phyloP scores from a whole-genome alignment of 441 rosid genomes.

The Adansonia madagascariensis region DNA sequence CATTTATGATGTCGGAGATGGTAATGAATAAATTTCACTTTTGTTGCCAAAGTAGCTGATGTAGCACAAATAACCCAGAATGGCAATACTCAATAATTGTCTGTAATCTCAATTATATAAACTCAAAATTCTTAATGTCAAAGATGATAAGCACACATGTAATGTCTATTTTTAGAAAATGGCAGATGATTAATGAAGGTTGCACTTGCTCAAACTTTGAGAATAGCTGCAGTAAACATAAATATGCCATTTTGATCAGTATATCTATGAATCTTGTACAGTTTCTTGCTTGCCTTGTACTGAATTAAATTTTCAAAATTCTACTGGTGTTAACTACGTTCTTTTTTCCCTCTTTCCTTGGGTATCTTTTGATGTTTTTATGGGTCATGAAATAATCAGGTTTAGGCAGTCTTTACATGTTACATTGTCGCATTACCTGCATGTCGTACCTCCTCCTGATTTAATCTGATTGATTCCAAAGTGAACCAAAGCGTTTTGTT shows the following conservation, averaged over 20 bases:
- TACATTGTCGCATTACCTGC: neutral
- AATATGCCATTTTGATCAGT: neutral
- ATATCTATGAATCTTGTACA: constrained; percentile 2
- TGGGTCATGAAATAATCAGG: neutral
- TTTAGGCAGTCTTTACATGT: constrained; percentile 11
- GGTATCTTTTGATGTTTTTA: neutral
- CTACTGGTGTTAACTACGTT: neutral
- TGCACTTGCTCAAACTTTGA: neutral
- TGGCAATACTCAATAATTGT: neutral
- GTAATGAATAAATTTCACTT: neutral
- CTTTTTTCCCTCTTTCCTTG: neutral
- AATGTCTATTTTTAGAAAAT: neutral
- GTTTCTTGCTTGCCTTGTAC: neutral
- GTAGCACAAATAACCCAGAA: neutral
- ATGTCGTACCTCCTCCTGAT: neutral
- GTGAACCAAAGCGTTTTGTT: neutral
- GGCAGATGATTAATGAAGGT: neutral
- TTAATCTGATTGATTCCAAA: neutral
- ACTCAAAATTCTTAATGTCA: constrained; percentile 3
- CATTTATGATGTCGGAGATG: constrained; percentile 11
- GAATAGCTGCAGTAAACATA: neutral
- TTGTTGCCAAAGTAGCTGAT: constrained; percentile 2
- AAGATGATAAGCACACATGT: neutral
- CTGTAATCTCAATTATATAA: neutral
- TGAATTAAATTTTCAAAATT: constrained; percentile 12